Base-by-base conservation (phyloP, 2,329 filamentous ascomycete genomes). In the Penicillium crustosum region DNA sequence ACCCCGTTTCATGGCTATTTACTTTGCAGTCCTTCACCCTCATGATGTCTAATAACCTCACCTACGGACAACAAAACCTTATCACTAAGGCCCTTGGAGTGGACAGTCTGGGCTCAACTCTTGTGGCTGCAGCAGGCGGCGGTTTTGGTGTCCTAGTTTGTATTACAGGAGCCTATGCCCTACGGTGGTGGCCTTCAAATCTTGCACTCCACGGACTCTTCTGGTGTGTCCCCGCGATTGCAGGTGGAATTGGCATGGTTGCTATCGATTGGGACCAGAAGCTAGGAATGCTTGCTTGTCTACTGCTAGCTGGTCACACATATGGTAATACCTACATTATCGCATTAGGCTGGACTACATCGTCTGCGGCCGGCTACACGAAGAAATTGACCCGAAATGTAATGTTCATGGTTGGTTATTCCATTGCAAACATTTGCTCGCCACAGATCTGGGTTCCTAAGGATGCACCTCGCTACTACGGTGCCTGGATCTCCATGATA, bases 51-150 rank as follows among this genome's bases (percentile, higher is more conserved):
- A 77, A 78, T 55, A 78, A 77, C 57, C 66, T 78, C 38, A 69
- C 70, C 21, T 78, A 77, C 49, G 54, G 54, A 3, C 76, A 79
- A 57, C 73, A 77, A 50, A 77, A 74, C 49, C 68, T 78, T 2
- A 67, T 78, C 10, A 71, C 67, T 0, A 66, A 68, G 1, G 66
- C 68, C 0, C 66, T 78, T 4, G 76, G 76, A 0, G 70, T 78
- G 10, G 68, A 68, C 4, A 67, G 66, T 10, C 64, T 78, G 0
- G 75, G 74, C 0, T 78, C 76, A 1, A 78, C 77, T 0, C 70
- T 78, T 2, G 75, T 78, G 3, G 69, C 70, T 0, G 74, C 69
- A 0, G 76, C 76, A 0, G 73, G 74, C 0, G 73, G 75, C 19
- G 74, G 69, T 0, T 77, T 77, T 29, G 70, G 69, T 4, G 64